Percentiles rank a stretch among this genome's conserved stretches.
Conservation (phyloP, 352 stramenopile genomes). For the Phytophthora cajani region DNA sequence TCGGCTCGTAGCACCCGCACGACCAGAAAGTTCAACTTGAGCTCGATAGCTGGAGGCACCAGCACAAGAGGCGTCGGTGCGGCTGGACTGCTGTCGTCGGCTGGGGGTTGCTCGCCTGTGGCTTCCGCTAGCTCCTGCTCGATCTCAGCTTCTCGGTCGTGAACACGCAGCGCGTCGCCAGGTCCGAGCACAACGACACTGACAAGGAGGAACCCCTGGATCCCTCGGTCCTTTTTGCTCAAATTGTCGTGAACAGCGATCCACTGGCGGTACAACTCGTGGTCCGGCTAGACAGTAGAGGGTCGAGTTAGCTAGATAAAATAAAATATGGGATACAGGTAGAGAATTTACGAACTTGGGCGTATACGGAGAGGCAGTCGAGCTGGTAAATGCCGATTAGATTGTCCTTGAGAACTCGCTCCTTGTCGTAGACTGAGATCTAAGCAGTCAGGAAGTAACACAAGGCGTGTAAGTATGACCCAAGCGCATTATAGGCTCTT, state of each 20-base stretch:
- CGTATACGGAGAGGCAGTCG: constrained; percentile 80
- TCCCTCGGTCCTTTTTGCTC: constrained; percentile 80
- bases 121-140: constrained; percentile 52
- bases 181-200: constrained; percentile 76
- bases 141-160: constrained; percentile 76
- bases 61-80: constrained; percentile 56
- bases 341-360: constrained; percentile 44
- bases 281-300: constrained; percentile 52
- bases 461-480: neutral
- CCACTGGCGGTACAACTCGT: constrained; percentile 92
- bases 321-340: neutral
- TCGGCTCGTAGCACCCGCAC: constrained; percentile 82
- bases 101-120: constrained; percentile 6
- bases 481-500: neutral
- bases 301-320: neutral
- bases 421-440: constrained; percentile 81
- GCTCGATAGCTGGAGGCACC: constrained; percentile 77
- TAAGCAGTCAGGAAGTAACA: constrained; percentile 14
- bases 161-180: constrained; percentile 68
- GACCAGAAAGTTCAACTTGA: constrained; percentile 82
- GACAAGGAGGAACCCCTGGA: constrained; percentile 83
- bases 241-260: constrained; percentile 91
- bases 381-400: constrained; percentile 89
- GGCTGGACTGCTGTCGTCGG: constrained; percentile 13
- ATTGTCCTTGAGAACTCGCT: constrained; percentile 73